These are phyloP conservation scores for Amaranthus cruentus DNA, from an alignment of 148 eudicot species.

Conservation along the genomic window DNA sequence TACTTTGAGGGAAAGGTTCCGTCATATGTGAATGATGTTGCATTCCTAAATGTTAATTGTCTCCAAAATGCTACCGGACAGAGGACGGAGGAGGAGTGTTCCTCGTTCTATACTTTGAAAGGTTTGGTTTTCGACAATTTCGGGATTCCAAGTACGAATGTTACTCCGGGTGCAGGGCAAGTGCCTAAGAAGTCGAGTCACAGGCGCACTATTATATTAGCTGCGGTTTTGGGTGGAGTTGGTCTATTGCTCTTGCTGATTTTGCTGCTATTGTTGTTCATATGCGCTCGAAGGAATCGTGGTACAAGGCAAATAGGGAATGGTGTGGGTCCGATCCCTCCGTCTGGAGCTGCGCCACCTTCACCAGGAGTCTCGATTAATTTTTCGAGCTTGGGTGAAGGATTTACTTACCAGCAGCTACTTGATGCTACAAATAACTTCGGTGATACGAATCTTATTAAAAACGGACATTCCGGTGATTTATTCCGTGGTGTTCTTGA, in stretches of 20 bases:
- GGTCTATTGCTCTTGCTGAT: conserved; percentile 48
- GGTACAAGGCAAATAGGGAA: conserved; percentile 41
- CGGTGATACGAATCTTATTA: conserved; percentile 57
- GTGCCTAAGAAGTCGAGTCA: conserved; percentile 29
- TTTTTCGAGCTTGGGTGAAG: conserved; percentile 58
- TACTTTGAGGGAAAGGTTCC: conserved; percentile 70
- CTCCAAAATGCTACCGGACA: conserved; percentile 51
- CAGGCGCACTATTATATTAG: conserved; percentile 50
- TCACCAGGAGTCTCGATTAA: conserved; percentile 44
- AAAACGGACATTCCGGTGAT: conserved; percentile 91
- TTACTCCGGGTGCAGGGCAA: conserved; percentile 28
- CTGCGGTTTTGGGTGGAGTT: conserved; percentile 64
- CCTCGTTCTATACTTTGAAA: conserved; percentile 51
- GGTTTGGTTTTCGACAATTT: conserved; percentile 69
- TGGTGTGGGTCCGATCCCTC: conserved; percentile 63
- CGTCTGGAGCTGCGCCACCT: conserved; percentile 42
- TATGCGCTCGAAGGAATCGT: conserved; percentile 48
- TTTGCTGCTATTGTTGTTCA: conserved; percentile 35
- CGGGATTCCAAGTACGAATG: conserved; percentile 40
- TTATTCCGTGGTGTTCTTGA: conserved; percentile 63
- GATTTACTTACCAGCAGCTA: conserved; percentile 74
- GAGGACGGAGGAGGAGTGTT: conserved; percentile 48
- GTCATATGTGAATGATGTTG: conserved; percentile 28
- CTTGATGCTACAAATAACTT: conserved; percentile 65
- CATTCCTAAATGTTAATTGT: conserved; percentile 53